Conservation (phyloP, 2,329 filamentous ascomycete species). For the Colletotrichum orchidophilum region DNA sequence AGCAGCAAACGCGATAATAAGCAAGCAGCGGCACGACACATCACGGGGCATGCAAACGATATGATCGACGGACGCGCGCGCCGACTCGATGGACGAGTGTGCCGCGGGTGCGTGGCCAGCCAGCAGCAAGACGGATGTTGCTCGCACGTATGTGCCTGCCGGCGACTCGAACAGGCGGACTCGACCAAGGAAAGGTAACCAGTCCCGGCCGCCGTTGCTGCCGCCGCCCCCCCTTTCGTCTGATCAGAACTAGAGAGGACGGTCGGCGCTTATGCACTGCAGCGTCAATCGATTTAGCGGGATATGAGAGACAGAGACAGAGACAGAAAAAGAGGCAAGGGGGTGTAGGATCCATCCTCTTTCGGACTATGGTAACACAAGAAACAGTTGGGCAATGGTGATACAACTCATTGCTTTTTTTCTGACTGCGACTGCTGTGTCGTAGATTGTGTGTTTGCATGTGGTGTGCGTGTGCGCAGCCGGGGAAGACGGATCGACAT, state of each 20-base stretch:
- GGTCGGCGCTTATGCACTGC: constrained; percentile 13
- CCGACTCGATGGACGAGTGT: no score
- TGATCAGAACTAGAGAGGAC: not conserved
- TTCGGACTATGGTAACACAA: not conserved
- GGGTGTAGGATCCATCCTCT: not conserved
- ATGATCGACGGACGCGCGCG: not conserved
- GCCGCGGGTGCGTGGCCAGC: not conserved
- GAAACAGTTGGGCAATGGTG: not conserved
- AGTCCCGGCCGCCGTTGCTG: not conserved
- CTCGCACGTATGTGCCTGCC: not conserved
- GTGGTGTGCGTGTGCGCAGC: not conserved
- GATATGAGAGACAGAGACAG: not conserved
- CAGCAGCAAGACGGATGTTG: no score
- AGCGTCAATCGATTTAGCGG: constrained; percentile 10
- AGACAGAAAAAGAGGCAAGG: not conserved
- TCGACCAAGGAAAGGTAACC: not conserved
- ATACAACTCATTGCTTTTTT: not conserved
- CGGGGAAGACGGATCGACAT: constrained; percentile 1
- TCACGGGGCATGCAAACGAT: not conserved
- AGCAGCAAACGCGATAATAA: no score
- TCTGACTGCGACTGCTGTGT: not conserved
- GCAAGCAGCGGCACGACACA: not conserved
- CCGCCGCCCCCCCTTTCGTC: not conserved
- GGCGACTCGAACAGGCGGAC: not conserved
- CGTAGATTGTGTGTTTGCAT: not conserved